phyloP scores from a whole-genome alignment of 75 land plant species.

The Cupressus sempervirens region DNA sequence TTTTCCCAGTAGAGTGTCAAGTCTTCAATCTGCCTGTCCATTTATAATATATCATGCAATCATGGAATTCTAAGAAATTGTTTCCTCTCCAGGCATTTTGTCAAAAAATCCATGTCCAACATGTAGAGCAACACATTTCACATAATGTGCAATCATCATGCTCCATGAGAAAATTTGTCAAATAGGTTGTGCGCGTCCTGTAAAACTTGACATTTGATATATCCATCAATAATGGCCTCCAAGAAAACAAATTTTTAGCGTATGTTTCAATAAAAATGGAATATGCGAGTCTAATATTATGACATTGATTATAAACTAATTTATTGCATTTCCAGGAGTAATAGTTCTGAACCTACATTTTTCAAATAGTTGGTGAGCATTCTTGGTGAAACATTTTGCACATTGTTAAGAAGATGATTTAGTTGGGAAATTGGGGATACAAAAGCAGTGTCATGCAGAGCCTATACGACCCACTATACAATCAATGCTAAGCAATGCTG shows the following conservation, averaged over 20 bases:
- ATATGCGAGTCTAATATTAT: not conserved
- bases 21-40: constrained; percentile 30
- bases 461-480: too few species aligned
- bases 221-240: constrained; percentile 50
- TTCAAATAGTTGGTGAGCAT: constrained; percentile 8
- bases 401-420: constrained; percentile 4
- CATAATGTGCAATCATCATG: constrained; percentile 37
- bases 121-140: constrained; percentile 13
- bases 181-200: constrained; percentile 29
- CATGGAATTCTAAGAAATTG: constrained; percentile 40
- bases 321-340: too few species aligned
- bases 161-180: constrained; percentile 44
- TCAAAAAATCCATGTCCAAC: constrained; percentile 32
- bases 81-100: constrained; percentile 45
- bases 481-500: too few species aligned
- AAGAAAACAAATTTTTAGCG: constrained; percentile 30
- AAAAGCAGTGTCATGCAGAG: too few species aligned
- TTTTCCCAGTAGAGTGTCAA: constrained; percentile 24
- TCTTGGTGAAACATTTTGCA: not conserved
- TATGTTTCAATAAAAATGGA: constrained; percentile 26
- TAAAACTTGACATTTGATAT: constrained; percentile 14
- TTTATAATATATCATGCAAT: constrained; percentile 39
- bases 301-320: too few species aligned
- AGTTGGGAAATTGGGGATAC: too few species aligned
- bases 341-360: too few species aligned